phyloP scores from a whole-genome alignment of 139 green algal species.

The Micromonas commoda region DNA sequence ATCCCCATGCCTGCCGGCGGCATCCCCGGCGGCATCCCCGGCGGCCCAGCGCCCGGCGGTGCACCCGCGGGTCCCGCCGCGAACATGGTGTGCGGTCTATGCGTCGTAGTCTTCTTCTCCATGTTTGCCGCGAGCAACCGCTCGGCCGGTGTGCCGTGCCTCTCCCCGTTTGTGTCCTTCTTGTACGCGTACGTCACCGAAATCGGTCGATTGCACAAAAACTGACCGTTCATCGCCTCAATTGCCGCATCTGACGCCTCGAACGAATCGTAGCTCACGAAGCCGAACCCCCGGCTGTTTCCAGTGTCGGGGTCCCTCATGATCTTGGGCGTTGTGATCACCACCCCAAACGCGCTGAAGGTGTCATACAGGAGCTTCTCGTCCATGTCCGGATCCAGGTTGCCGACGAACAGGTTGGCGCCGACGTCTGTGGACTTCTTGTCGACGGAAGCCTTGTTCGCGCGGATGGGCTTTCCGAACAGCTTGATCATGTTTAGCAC shows the following conservation, averaged over 20 bases:
- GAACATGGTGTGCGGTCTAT: slow-evolving; percentile 79
- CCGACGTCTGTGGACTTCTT: slow-evolving; percentile 77
- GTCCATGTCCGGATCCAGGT: slow-evolving; percentile 93
- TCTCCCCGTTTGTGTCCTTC: slow-evolving; percentile 93
- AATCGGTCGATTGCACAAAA: slow-evolving; percentile 83
- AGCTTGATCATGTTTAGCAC: slow-evolving; percentile 96
- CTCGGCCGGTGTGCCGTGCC: slow-evolving; percentile 90
- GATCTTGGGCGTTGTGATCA: slow-evolving; percentile 88
- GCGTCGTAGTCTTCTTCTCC: slow-evolving; percentile 36
- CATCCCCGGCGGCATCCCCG: neutral
- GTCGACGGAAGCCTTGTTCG: slow-evolving; percentile 88
- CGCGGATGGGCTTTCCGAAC: slow-evolving; percentile 87
- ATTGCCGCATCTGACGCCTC: slow-evolving; percentile 80
- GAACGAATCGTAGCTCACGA: slow-evolving; percentile 90
- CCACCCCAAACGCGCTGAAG: slow-evolving; percentile 93
- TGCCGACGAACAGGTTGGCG: slow-evolving; percentile 97
- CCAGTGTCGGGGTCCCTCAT: slow-evolving; percentile 94
- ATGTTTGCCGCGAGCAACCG: slow-evolving; percentile 80
- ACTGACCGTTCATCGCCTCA: slow-evolving; percentile 94
- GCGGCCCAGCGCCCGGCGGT: neutral
- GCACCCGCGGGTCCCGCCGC: neutral
- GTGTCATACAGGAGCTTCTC: slow-evolving; percentile 99
- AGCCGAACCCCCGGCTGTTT: slow-evolving; percentile 80
- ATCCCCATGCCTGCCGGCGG: slow-evolving; percentile 23
- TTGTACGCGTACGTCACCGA: slow-evolving; percentile 91